Percentiles rank a stretch among this genome's conserved stretches.
Conservation (phyloP, 2,329 filamentous ascomycete genomes). For the Rasamsonia emersonii region DNA sequence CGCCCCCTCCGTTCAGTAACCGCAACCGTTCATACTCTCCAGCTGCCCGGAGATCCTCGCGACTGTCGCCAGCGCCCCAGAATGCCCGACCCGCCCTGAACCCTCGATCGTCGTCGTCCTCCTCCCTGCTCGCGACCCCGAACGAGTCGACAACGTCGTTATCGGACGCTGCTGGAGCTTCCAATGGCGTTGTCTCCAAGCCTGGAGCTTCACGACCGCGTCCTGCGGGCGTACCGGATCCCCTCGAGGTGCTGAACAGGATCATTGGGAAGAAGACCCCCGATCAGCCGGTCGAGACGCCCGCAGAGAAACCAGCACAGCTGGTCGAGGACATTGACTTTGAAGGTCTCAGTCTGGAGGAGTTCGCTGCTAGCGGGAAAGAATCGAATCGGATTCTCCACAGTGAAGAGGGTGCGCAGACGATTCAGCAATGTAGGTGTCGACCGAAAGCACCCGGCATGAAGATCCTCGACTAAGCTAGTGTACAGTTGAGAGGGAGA, state of each 20-base stretch:
- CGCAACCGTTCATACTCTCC: constrained; percentile 71
- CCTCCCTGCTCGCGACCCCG: constrained; percentile 59
- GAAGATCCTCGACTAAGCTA: constrained; percentile 9
- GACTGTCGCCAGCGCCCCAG: constrained; percentile 59
- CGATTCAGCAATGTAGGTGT: constrained; percentile 62
- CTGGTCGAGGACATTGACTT: constrained; percentile 68
- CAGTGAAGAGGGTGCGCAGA: constrained; percentile 45
- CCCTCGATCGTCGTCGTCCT: constrained; percentile 68
- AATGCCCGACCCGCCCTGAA: constrained; percentile 59
- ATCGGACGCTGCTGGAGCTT: constrained; percentile 49
- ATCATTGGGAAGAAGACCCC: constrained; percentile 43
- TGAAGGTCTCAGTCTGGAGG: constrained; percentile 63
- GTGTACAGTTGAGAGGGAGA: constrained; percentile 61
- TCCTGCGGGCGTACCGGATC: constrained; percentile 55
- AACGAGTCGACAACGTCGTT: constrained; percentile 72
- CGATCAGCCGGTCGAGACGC: constrained; percentile 8
- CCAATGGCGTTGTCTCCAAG: constrained; percentile 61
- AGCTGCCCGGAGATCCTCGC: constrained; percentile 56
- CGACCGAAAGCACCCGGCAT: constrained; percentile 5
- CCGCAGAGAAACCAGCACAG: constrained; percentile 27
- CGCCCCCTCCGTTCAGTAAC: constrained; percentile 51
- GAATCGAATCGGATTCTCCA: constrained; percentile 18
- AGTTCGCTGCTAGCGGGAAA: constrained; percentile 47
- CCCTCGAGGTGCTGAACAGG: constrained; percentile 58
- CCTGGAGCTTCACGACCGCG: constrained; percentile 43